Conservation (phyloP, 1,284 basidiomycete species). For the Cryptococcus jaspeensis region DNA sequence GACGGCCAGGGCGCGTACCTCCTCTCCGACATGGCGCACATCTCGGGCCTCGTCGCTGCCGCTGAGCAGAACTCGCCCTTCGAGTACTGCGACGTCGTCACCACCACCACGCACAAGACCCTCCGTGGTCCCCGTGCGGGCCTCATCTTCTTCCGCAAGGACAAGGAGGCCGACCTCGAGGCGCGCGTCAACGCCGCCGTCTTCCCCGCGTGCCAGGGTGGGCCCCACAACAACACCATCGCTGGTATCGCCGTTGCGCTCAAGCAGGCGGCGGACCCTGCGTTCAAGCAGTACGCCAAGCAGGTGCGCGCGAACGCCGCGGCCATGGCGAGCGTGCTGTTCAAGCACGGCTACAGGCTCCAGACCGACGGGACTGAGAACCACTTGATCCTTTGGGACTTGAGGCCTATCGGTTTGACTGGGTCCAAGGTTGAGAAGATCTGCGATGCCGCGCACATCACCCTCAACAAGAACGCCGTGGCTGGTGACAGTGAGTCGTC, state of each 20-base stretch:
- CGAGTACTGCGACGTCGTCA: slow-evolving; percentile 95
- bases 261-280: slow-evolving; percentile 85
- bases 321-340: slow-evolving; percentile 70
- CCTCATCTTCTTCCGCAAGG: slow-evolving; percentile 98
- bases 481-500: slow-evolving; percentile 69
- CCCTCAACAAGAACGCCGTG: slow-evolving; percentile 92
- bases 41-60: slow-evolving; percentile 91
- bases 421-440: slow-evolving; percentile 99
- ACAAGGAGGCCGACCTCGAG: slow-evolving; percentile 82
- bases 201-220: slow-evolving; percentile 99
- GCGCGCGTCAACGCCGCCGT: slow-evolving; percentile 96
- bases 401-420: slow-evolving; percentile 90
- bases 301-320: slow-evolving; percentile 88
- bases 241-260: slow-evolving; percentile 95
- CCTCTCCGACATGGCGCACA: slow-evolving; percentile 97
- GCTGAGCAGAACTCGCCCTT: slow-evolving; percentile 92
- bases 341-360: slow-evolving; percentile 83
- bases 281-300: slow-evolving; percentile 89
- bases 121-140: slow-evolving; percentile 97
- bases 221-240: slow-evolving; percentile 99
- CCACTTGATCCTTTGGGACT: slow-evolving; percentile 97
- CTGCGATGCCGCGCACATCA: slow-evolving; percentile 94
- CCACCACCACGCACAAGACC: slow-evolving; percentile 98
- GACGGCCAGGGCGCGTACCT: slow-evolving; percentile 88
- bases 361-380: slow-evolving; percentile 97